Evolutionary conservation across 805 yeast genomes (phyloP).

Genomic region (Kazachstania africana): DNA sequence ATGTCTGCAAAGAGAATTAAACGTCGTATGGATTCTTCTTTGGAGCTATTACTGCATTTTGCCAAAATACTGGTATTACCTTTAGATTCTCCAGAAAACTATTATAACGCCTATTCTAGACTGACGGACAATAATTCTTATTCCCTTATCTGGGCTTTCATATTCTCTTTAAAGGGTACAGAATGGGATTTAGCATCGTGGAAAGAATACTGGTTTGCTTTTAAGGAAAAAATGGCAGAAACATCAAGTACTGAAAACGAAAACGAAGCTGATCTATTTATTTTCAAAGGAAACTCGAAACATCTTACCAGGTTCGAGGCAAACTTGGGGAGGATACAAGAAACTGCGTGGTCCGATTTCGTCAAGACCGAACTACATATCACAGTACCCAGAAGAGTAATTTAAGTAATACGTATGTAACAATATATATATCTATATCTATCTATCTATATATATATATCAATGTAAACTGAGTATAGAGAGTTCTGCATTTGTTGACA

Average conservation of each 20-base stretch:
- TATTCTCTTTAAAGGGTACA: constrained; percentile 19
- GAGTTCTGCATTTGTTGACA: too few relatives aligned
- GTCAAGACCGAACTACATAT: constrained; percentile 15
- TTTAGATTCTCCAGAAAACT: constrained; percentile 35
- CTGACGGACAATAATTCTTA: constrained; percentile 15
- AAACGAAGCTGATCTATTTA: constrained; percentile 7
- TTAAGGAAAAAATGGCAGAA: constrained; percentile 5
- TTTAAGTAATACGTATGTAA: too few relatives aligned
- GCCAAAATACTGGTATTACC: constrained; percentile 21
- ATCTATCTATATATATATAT: too few relatives aligned
- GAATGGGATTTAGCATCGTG: constrained; percentile 24
- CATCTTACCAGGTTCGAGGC: constrained; percentile 5
- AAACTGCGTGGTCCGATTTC: constrained; percentile 22
- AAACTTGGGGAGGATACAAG: constrained; percentile 17
- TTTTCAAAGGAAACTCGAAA: constrained; percentile 13
- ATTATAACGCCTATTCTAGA: constrained; percentile 26
- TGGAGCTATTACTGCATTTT: constrained; percentile 12
- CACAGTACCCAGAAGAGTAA: too few relatives aligned
- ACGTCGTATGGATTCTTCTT: constrained; percentile 17
- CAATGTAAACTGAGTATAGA: too few relatives aligned
- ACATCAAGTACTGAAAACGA: too few relatives aligned
- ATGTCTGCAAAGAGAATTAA: constrained; percentile 17
- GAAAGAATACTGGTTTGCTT: constrained; percentile 19
- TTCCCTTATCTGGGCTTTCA: constrained; percentile 23
- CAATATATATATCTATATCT: too few relatives aligned